A percentile compares a stretch with the other conserved stretches of the same genome.
Conservation (phyloP, 2,329 filamentous ascomycete genomes). For the Colletotrichum sp. region DNA sequence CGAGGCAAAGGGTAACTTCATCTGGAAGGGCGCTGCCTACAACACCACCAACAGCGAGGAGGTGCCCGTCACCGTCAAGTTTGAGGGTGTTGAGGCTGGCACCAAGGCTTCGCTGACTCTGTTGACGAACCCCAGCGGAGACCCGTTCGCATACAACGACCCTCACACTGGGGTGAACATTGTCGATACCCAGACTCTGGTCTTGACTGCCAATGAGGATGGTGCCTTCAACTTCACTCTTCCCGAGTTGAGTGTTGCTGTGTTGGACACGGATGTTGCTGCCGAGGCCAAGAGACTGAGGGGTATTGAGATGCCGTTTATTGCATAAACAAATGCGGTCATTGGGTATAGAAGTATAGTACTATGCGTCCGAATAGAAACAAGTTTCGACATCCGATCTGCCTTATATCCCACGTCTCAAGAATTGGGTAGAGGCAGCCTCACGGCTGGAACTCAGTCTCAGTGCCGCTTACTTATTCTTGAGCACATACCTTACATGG, state of each 20-base stretch:
- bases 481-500: no score
- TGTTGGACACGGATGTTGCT: constrained; percentile 48
- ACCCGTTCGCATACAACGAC: constrained; percentile 50
- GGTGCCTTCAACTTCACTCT: constrained; percentile 58
- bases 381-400: no score
- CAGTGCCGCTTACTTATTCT: no score
- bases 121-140: constrained; percentile 42
- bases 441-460: no score
- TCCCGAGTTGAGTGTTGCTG: constrained; percentile 60
- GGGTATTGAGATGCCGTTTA: not conserved
- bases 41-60: constrained; percentile 51
- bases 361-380: no score
- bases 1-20: constrained; percentile 40
- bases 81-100: constrained; percentile 47
- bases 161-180: constrained; percentile 52
- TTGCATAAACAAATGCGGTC: not conserved
- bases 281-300: not conserved
- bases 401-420: no score
- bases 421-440: no score
- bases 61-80: constrained; percentile 49
- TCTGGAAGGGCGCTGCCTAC: constrained; percentile 59
- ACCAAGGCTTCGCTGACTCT: constrained; percentile 48
- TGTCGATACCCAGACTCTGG: constrained; percentile 45
- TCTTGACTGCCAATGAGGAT: constrained; percentile 44
- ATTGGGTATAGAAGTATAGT: no score